Evolutionary conservation across 2,329 filamentous ascomycete species (phyloP).

Genomic region (Ophiostoma triangulosporum): DNA sequence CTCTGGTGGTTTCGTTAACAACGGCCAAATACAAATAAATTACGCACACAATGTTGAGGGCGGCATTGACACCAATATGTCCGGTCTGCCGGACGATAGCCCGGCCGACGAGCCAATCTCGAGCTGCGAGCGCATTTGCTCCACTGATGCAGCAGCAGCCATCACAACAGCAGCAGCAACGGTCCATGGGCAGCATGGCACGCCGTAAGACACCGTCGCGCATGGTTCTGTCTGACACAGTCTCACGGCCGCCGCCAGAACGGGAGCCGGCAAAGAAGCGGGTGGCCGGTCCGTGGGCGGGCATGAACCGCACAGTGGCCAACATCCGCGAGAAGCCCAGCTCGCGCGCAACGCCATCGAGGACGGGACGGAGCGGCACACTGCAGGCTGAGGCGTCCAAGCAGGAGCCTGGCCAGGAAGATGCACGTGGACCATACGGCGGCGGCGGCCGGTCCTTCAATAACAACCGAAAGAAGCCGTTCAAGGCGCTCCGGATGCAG

Average conservation of each 20-base stretch:
- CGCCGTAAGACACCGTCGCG: constrained; percentile 29
- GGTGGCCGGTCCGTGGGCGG: constrained; percentile 36
- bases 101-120: background rate
- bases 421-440: constrained; percentile 8
- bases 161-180: constrained; percentile 6
- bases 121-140: background rate
- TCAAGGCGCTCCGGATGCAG: constrained; percentile 92
- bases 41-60: constrained; percentile 12
- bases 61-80: constrained; percentile 10
- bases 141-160: background rate
- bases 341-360: background rate
- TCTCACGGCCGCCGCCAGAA: constrained; percentile 26
- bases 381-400: background rate
- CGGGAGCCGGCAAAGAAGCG: constrained; percentile 24
- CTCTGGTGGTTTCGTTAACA: too few relatives aligned
- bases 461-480: constrained; percentile 25
- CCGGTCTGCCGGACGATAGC: constrained; percentile 12
- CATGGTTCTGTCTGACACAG: constrained; percentile 44
- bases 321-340: constrained; percentile 23
- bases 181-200: constrained; percentile 6
- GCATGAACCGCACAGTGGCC: constrained; percentile 42
- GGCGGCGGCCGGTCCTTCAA: background rate
- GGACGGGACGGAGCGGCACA: constrained; percentile 1
- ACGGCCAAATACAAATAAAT: background rate
- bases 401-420: background rate